Base-by-base conservation (phyloP, 495 filamentous ascomycete genomes). In the Penicillium herquei region DNA sequence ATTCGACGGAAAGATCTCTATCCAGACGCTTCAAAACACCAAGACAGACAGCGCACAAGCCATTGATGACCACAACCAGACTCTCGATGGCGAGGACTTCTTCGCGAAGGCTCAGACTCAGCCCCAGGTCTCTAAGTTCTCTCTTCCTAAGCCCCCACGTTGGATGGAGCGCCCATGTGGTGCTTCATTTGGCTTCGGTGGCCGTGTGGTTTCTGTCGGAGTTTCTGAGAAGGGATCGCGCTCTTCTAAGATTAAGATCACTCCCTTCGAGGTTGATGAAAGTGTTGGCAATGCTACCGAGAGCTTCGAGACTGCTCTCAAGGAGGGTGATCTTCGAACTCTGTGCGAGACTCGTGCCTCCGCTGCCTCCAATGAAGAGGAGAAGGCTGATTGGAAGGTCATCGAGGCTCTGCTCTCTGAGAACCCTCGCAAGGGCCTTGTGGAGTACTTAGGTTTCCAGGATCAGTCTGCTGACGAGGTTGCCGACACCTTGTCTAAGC, bases 151-250 rank as follows among this genome's bases (percentile, higher is more conserved):
- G 64, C 84, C 94, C 5, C 94, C 94, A 6, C 91, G 86, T 58
- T 99, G 94, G 94, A 74, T 96, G 16, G 86, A 96, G 71, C 80
- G 87, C 34, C 92, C 95, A 8, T 85, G 86, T 51, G 88, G 90
- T 57, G 93, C 87, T 17, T 90, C 92, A 0, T 99, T 99, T 73
- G 94, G 92, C 5, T 99, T 97, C 70, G 94, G 94, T 48, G 94
- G 94, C 32, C 94, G 96, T 73, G 78, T 99, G 1, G 83, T 97
- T 17, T 89, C 84, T 44, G 87, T 98, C 59, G 81, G 81, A 49
- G 78, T 86, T 54, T 64, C 75, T 3, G 79, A 83, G 17, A 71
- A 82, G 57, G 84, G 79, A 12, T 81, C 87, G 37, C 77, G 85
- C 51, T 83, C 82, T 10, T 96, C 92, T 2, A 91, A 84, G 66